These are phyloP conservation scores for Acarospora socialis DNA, from an alignment of 2,329 filamentous ascomycete genomes.

Conservation along the genomic window DNA sequence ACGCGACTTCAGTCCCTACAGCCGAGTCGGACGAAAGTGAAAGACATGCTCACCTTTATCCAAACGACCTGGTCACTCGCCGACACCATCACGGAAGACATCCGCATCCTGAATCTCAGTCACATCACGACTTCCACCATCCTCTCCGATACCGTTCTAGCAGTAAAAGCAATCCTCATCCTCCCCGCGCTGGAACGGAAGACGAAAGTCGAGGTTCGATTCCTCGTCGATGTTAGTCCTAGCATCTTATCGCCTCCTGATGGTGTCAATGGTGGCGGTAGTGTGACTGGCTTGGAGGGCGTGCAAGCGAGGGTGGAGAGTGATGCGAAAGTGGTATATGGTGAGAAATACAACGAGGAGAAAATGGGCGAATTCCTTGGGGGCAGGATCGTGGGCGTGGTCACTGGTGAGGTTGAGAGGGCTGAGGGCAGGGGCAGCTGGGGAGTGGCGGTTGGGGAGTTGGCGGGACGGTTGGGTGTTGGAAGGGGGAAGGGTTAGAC, in stretches of 20 bases:
- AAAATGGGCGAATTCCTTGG: conserved; percentile 62
- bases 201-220: conserved; percentile 52
- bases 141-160: conserved; percentile 50
- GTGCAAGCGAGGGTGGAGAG: conserved; percentile 41
- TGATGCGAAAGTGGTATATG: conserved; percentile 54
- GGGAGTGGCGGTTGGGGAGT: conserved; percentile 27
- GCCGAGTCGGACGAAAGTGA: conserved; percentile 43
- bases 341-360: conserved; percentile 59
- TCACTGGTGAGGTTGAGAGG: neutral
- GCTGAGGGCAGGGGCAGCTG: neutral
- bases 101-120: conserved; percentile 46
- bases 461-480: conserved; percentile 29
- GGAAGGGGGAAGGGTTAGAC: conserved; percentile 33
- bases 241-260: too few relatives aligned
- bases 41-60: conserved; percentile 45
- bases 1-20: conserved; percentile 50
- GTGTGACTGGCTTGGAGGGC: conserved; percentile 22
- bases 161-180: conserved; percentile 47
- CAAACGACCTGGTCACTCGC: conserved; percentile 53
- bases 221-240: conserved; percentile 41
- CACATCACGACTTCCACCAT: conserved; percentile 52
- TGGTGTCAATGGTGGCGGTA: too few relatives aligned
- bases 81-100: conserved; percentile 42
- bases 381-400: conserved; percentile 29
- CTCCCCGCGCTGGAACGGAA: conserved; percentile 40